Evolutionary conservation across 2,329 filamentous ascomycete species (phyloP).

Genomic region (Ascocoryne sarcoides): DNA sequence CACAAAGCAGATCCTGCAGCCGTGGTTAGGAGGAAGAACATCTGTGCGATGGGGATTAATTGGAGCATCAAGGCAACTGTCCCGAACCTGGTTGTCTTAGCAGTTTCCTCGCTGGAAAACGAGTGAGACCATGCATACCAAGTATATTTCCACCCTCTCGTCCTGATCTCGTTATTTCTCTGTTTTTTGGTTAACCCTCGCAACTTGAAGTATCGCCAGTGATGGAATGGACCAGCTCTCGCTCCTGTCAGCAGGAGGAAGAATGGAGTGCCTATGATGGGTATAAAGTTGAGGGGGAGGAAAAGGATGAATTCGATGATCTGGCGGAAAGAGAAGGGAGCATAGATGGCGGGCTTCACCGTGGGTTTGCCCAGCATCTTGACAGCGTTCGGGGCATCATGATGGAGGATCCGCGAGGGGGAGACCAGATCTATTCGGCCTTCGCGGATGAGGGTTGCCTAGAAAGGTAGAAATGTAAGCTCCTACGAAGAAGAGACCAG

Average conservation of each 20-base stretch:
- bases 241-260: constrained; percentile 87
- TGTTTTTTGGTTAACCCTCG: constrained; percentile 66
- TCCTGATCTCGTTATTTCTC: constrained; percentile 58
- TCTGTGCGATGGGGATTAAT: constrained; percentile 82
- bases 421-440: constrained; percentile 61
- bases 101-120: not conserved
- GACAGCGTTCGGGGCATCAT: constrained; percentile 62
- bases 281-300: constrained; percentile 80
- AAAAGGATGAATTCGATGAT: constrained; percentile 75
- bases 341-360: constrained; percentile 59
- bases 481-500: too few species aligned
- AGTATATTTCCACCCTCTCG: constrained; percentile 71
- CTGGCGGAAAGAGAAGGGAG: constrained; percentile 85
- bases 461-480: not conserved
- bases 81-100: constrained; percentile 53
- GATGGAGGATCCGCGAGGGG: constrained; percentile 54
- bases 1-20: constrained; percentile 79
- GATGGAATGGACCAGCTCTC: constrained; percentile 76
- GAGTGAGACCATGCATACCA: constrained; percentile 41
- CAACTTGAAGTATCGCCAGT: constrained; percentile 85
- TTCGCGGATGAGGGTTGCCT: constrained; percentile 64
- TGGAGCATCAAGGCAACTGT: constrained; percentile 76
- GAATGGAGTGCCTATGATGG: constrained; percentile 70
- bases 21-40: constrained; percentile 87
- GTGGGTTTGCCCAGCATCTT: constrained; percentile 78